phyloP scores from a whole-genome alignment of 2,329 filamentous ascomycete species.

The Penicillium sp. region DNA sequence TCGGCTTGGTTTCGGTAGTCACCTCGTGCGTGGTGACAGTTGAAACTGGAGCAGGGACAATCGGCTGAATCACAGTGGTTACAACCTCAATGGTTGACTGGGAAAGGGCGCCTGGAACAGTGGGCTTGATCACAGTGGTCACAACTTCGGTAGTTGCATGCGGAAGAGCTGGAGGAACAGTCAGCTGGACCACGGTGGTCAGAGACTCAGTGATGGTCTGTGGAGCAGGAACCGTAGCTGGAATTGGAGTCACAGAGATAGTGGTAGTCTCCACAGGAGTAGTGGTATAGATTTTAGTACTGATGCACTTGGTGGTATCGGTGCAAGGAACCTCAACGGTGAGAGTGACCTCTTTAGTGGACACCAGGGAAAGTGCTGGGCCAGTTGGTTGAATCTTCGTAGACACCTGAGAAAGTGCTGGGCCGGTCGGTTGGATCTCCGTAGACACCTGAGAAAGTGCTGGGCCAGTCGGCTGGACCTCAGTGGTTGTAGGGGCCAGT shows the following conservation, averaged over 20 bases:
- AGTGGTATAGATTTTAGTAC: not conserved
- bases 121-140: not conserved
- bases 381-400: too few species aligned
- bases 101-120: not conserved
- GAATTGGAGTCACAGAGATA: not conserved
- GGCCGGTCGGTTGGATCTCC: too few species aligned
- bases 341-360: not conserved
- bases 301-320: constrained; percentile 6
- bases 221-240: not conserved
- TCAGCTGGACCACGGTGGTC: not conserved
- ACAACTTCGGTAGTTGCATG: not conserved
- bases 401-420: too few species aligned
- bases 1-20: not conserved
- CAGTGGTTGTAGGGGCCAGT: too few species aligned
- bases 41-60: not conserved
- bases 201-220: not conserved
- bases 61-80: not conserved
- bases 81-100: not conserved
- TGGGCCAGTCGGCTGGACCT: too few species aligned
- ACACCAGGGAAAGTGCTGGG: too few species aligned
- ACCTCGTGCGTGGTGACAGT: not conserved
- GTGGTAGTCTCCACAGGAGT: not conserved
- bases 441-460: too few species aligned
- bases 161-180: not conserved
- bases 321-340: constrained; percentile 7